Conservation (phyloP, 192 early-diverging fungal genomes). For the Backusella circina region DNA sequence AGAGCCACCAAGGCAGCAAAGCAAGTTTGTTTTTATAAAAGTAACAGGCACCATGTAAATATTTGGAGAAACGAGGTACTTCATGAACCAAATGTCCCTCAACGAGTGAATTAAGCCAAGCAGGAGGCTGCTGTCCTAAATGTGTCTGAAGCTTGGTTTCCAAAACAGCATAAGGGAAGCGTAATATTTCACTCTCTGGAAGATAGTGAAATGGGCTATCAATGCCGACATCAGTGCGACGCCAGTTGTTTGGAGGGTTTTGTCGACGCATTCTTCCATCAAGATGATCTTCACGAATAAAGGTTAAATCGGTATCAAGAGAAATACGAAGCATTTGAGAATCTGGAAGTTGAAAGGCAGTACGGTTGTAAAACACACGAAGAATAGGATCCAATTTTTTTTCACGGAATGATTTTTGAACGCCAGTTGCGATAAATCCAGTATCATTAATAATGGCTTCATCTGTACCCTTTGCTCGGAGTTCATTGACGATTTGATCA, state of each 20-base stretch:
- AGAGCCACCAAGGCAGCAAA: constrained; percentile 37
- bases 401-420: constrained; percentile 64
- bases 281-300: constrained; percentile 90
- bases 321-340: constrained; percentile 91
- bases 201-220: constrained; percentile 81
- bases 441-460: constrained; percentile 52
- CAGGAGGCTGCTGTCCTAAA: constrained; percentile 61
- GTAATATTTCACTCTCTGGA: constrained; percentile 66
- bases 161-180: constrained; percentile 94
- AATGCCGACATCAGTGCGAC: constrained; percentile 80
- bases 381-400: constrained; percentile 79
- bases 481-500: constrained; percentile 70
- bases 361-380: constrained; percentile 95
- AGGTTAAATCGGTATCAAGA: constrained; percentile 91
- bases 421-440: constrained; percentile 64
- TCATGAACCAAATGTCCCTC: constrained; percentile 73
- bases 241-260: constrained; percentile 80
- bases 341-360: constrained; percentile 97
- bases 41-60: constrained; percentile 65
- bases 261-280: constrained; percentile 60
- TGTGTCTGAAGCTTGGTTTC: constrained; percentile 82
- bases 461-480: constrained; percentile 51
- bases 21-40: constrained; percentile 27
- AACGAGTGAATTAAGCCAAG: constrained; percentile 77
- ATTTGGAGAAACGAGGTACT: constrained; percentile 84